These are phyloP conservation scores for Plasmopara muralis DNA, from an alignment of 352 stramenopile species.

Conservation along the genomic window DNA sequence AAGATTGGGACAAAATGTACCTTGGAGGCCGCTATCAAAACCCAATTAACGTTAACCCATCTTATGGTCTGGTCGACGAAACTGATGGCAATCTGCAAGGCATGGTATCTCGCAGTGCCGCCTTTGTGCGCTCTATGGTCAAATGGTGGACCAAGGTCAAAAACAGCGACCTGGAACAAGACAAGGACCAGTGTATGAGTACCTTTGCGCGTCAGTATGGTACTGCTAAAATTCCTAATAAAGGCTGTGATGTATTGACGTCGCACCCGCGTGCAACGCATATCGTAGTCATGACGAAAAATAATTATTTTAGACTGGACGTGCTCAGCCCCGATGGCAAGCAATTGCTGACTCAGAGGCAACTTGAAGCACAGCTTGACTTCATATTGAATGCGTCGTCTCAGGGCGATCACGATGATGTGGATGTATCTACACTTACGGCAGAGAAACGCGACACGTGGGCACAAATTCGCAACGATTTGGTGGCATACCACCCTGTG, in stretches of 20 bases:
- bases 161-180: slow-evolving; percentile 79
- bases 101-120: slow-evolving; percentile 62
- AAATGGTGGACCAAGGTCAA: slow-evolving; percentile 89
- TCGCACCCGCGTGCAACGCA: slow-evolving; percentile 74
- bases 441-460: slow-evolving; percentile 82
- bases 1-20: slow-evolving; percentile 90
- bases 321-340: slow-evolving; percentile 79
- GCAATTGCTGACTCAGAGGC: slow-evolving; percentile 64
- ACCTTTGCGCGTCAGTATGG: slow-evolving; percentile 83
- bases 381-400: slow-evolving; percentile 55
- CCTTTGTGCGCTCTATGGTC: slow-evolving; percentile 72
- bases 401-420: slow-evolving; percentile 40
- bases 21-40: slow-evolving; percentile 82
- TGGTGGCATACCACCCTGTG: slow-evolving; percentile 58
- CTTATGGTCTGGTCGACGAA: slow-evolving; percentile 80
- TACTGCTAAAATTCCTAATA: slow-evolving; percentile 75
- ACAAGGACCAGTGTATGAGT: slow-evolving; percentile 88
- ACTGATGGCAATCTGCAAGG: slow-evolving; percentile 64
- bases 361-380: slow-evolving; percentile 58
- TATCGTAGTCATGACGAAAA: slow-evolving; percentile 85
- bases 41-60: slow-evolving; percentile 89
- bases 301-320: slow-evolving; percentile 80
- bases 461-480: slow-evolving; percentile 64
- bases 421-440: slow-evolving; percentile 73
- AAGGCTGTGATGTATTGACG: slow-evolving; percentile 61